Evolutionary conservation across 306 rosid genomes (phyloP), one percentile per base, ranked within the genome.

Genomic region (Castanopsis chinensis): DNA sequence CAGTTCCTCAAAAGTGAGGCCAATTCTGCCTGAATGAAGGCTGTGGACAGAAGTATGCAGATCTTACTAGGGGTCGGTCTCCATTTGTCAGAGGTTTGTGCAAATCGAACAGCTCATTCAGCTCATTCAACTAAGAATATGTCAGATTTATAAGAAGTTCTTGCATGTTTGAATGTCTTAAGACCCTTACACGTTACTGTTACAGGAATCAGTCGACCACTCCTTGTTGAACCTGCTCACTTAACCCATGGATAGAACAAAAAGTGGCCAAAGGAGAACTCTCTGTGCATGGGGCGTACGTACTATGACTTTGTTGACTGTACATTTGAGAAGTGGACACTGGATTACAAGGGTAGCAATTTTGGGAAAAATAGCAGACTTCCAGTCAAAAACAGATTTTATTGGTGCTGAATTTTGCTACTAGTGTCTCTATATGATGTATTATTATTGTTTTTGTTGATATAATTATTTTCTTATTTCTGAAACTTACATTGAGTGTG

Each of bases 271-370:
- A 82, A 8, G 97, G 87, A 60, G 73, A 86, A 82, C 93, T 92
- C 28, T 81, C 73, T 69, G 61, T 95, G 76, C 99, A 95, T 70
- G 99, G 98, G 69, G 96, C 97, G 55, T n/a, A n/a, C n/a, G n/a
- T 95, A 95, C 85, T 95, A 95, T 71, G 88, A 93, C 90, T 95
- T 95, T 58, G 86, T 87, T 56, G 87, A 95, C 53, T 93, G 99
- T 86, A 84, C 99, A 70, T 95, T 95, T 72, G 99, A 95, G 93
- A 95, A 95, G 78, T 95, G 99, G 99, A 89, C 98, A 76, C 82
- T 95, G 59, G 98, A 95, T 84, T 91, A 88, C 74, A 54, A 87
- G 69, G 92, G 87, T 81, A 84, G 85, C 76, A 80, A 81, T 76
- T 77, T 71, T 60, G 87, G 85, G 76, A 85, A 69, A 86, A 81